Conservation (phyloP, 768 basidiomycete species). For the Dacryopinax primogenitus region DNA sequence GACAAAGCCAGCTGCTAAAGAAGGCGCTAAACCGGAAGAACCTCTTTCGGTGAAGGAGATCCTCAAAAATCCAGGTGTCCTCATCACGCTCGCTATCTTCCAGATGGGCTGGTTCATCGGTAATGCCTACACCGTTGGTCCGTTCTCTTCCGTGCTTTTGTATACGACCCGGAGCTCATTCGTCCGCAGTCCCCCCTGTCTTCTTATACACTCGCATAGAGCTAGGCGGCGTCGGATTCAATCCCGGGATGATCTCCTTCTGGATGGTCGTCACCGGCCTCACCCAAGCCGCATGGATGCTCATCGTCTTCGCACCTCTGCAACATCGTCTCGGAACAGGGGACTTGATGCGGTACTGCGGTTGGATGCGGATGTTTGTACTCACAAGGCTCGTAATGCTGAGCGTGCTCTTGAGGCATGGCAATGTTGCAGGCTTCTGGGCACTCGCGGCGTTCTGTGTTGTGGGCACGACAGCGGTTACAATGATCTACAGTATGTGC, state of each 20-base stretch:
- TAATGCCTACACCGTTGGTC: background rate
- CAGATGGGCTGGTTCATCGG: slow-evolving; percentile 10
- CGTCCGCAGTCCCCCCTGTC: background rate
- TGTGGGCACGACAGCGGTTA: background rate
- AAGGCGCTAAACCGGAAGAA: background rate
- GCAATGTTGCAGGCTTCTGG: background rate
- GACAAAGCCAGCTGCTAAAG: background rate
- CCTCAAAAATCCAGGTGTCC: slow-evolving; percentile 1
- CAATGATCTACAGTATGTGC: slow-evolving; percentile 3
- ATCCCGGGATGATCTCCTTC: background rate
- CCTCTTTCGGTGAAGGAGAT: slow-evolving; percentile 4
- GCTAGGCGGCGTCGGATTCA: background rate
- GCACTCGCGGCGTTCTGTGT: background rate
- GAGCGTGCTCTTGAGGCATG: slow-evolving; percentile 3
- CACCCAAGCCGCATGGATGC: slow-evolving; percentile 4
- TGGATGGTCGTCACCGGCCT: slow-evolving; percentile 5
- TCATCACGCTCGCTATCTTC: slow-evolving; percentile 6
- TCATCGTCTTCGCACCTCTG: slow-evolving; percentile 10
- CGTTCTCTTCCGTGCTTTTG: background rate
- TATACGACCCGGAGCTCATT: background rate
- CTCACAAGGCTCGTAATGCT: slow-evolving; percentile 1
- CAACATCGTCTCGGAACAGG: slow-evolving; percentile 12
- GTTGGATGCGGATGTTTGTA: background rate
- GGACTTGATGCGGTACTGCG: background rate
- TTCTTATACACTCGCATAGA: background rate